phyloP scores from a whole-genome alignment of 1,139 yeast genomes.

The Geotrichum bryndzae region DNA sequence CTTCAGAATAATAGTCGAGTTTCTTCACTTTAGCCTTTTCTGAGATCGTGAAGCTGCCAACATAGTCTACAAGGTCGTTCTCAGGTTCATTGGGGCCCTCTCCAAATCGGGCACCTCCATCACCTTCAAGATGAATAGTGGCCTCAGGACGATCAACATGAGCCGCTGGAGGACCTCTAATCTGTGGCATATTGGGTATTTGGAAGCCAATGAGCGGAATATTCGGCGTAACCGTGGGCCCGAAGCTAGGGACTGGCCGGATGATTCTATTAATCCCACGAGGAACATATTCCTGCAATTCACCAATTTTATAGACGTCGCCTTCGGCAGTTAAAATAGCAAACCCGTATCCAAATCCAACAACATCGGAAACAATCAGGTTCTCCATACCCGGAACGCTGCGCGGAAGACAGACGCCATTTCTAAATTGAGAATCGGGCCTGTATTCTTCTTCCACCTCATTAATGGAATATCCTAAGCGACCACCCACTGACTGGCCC shows the following conservation, averaged over 20 bases:
- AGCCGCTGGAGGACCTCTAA: neutral
- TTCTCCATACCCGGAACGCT: conserved; percentile 32
- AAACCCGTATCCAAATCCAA: conserved; percentile 66
- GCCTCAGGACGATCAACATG: conserved; percentile 1
- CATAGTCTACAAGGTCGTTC: conserved; percentile 5
- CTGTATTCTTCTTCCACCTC: conserved; percentile 19
- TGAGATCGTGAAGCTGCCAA: neutral
- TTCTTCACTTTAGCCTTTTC: conserved; percentile 4
- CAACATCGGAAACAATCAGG: conserved; percentile 46
- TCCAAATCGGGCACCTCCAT: neutral
- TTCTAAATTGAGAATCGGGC: neutral
- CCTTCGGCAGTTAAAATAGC: conserved; percentile 41
- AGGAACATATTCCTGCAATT: conserved; percentile 11
- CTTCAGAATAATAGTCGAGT: conserved; percentile 1
- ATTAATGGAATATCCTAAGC: conserved; percentile 48
- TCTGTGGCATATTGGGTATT: neutral
- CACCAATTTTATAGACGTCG: conserved; percentile 27
- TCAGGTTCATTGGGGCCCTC: neutral
- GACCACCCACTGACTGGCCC: conserved; percentile 52
- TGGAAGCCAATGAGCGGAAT: conserved; percentile 4
- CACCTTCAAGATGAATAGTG: neutral
- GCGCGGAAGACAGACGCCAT: conserved; percentile 20
- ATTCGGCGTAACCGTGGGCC: neutral
- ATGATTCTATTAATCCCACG: neutral
- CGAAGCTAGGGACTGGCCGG: neutral